These are phyloP conservation scores for Colletotrichum liaoningense DNA, from an alignment of 2,329 filamentous ascomycete species.

Conservation along the genomic window DNA sequence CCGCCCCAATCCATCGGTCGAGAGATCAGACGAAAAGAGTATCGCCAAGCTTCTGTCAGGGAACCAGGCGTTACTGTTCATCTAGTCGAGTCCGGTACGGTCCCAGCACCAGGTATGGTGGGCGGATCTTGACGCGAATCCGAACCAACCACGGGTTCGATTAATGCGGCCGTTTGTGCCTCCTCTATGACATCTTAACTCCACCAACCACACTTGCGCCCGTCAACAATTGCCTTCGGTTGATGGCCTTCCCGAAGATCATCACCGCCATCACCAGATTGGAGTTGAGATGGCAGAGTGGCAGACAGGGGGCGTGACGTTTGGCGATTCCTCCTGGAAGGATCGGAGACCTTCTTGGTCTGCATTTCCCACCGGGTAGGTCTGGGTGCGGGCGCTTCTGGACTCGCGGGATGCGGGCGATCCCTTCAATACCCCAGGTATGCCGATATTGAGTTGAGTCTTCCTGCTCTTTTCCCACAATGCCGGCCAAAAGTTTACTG, in stretches of 20 bases:
- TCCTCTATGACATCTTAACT: constrained; percentile 7
- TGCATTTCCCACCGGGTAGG: constrained; percentile 12
- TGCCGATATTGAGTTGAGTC: background rate
- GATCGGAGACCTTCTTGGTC: constrained; percentile 4
- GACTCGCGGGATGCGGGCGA: constrained; percentile 7
- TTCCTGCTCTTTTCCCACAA: background rate
- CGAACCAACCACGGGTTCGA: constrained; percentile 7
- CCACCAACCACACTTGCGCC: constrained; percentile 11
- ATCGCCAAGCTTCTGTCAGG: constrained; percentile 28
- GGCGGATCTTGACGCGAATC: constrained; percentile 1
- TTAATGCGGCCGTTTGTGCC: constrained; percentile 20
- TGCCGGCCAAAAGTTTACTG: background rate
- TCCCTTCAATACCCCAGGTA: constrained; percentile 16
- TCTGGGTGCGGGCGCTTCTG: constrained; percentile 15
- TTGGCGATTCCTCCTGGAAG: background rate
- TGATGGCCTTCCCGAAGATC: constrained; percentile 30
- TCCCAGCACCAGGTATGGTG: constrained; percentile 6
- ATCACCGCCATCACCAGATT: constrained; percentile 1
- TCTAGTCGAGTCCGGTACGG: constrained; percentile 17
- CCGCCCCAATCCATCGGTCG: constrained; percentile 6
- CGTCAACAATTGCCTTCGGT: constrained; percentile 15
- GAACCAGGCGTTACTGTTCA: constrained; percentile 9
- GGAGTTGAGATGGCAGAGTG: constrained; percentile 27
- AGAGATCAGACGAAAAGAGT: constrained; percentile 28
- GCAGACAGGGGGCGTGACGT: constrained; percentile 8